Percentiles rank a stretch among this genome's conserved stretches.
Evolutionary conservation across 2,329 filamentous ascomycete genomes (phyloP).

Genomic region (Dothideomycetidae sp.): DNA sequence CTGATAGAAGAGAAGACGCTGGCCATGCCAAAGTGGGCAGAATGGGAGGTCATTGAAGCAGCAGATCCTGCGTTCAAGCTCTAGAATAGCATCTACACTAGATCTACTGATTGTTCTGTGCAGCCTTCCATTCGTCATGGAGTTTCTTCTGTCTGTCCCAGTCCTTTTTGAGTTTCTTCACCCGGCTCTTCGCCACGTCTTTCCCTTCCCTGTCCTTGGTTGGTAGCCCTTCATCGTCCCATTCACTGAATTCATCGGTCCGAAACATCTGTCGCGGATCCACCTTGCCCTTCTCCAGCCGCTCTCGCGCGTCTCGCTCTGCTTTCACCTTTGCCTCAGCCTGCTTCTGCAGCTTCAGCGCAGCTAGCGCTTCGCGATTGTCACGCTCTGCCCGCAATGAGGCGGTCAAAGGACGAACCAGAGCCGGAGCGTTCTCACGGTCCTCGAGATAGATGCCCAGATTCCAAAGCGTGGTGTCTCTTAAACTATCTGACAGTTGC

Average conservation of each 20-base stretch:
- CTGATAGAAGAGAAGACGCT: too few relatives aligned
- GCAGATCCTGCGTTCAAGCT: too few relatives aligned
- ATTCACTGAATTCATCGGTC: slow-evolving; percentile 52
- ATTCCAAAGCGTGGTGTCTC: slow-evolving; percentile 67
- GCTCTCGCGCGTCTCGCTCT: slow-evolving; percentile 33
- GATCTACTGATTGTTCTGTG: slow-evolving; percentile 10
- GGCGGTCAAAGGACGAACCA: slow-evolving; percentile 52
- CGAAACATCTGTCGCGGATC: slow-evolving; percentile 45
- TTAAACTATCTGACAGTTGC: slow-evolving; percentile 61
- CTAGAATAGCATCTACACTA: too few relatives aligned
- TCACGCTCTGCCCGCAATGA: slow-evolving; percentile 36
- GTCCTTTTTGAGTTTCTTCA: slow-evolving; percentile 75
- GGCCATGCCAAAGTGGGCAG: too few relatives aligned
- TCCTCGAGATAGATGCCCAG: slow-evolving; percentile 83
- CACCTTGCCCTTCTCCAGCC: slow-evolving; percentile 42
- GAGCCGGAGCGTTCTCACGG: slow-evolving; percentile 50
- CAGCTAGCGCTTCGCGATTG: slow-evolving; percentile 40
- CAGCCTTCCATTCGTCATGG: slow-evolving; percentile 47
- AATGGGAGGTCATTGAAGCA: too few relatives aligned
- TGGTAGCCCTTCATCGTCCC: slow-evolving; percentile 73
- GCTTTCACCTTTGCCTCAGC: slow-evolving; percentile 35
- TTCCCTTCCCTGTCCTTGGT: slow-evolving; percentile 62
- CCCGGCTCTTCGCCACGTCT: slow-evolving; percentile 64
- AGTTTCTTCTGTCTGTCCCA: slow-evolving; percentile 84
- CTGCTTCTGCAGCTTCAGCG: slow-evolving; percentile 28